Evolutionary conservation across 2,329 filamentous ascomycete species (phyloP).

Genomic region (Talaromyces atroroseus): DNA sequence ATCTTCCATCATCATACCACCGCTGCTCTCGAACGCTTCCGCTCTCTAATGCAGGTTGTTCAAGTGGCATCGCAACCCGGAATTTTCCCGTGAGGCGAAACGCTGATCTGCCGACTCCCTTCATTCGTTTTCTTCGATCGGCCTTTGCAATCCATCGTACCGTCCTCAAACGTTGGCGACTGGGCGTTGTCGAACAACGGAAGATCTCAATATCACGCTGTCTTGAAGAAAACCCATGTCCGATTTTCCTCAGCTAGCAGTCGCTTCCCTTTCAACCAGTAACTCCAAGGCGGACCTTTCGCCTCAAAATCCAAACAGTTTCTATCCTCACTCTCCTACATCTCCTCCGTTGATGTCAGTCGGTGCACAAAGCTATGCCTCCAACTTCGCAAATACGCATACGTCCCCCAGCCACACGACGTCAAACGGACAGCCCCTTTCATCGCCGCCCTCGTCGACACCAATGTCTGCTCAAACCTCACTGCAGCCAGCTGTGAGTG

Average conservation of each 20-base stretch:
- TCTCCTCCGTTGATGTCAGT: slow-evolving; percentile 48
- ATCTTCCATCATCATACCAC: background rate
- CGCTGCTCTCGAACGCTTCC: background rate
- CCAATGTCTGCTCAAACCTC: slow-evolving; percentile 40
- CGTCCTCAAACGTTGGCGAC: background rate
- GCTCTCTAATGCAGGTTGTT: slow-evolving; percentile 12
- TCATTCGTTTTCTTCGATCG: slow-evolving; percentile 13
- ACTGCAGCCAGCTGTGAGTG: slow-evolving; percentile 36
- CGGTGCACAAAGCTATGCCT: slow-evolving; percentile 45
- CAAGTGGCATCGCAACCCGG: slow-evolving; percentile 6
- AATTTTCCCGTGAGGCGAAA: slow-evolving; percentile 12
- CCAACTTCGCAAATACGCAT: slow-evolving; percentile 40
- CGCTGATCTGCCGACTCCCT: slow-evolving; percentile 11
- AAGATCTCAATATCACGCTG: background rate
- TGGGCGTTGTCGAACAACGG: background rate
- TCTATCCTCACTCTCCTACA: slow-evolving; percentile 35
- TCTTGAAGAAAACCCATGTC: slow-evolving; percentile 30
- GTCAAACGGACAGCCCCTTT: slow-evolving; percentile 35
- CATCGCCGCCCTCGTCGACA: slow-evolving; percentile 37
- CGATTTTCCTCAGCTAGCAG: slow-evolving; percentile 30
- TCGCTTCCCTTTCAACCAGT: slow-evolving; percentile 37
- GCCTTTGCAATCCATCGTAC: slow-evolving; percentile 10
- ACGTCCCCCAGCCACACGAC: slow-evolving; percentile 41
- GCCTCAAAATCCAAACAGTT: slow-evolving; percentile 26
- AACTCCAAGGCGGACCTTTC: slow-evolving; percentile 32